Evolutionary conservation across 106 monocot species (phyloP).

Genomic region (Triglochin maritima): DNA sequence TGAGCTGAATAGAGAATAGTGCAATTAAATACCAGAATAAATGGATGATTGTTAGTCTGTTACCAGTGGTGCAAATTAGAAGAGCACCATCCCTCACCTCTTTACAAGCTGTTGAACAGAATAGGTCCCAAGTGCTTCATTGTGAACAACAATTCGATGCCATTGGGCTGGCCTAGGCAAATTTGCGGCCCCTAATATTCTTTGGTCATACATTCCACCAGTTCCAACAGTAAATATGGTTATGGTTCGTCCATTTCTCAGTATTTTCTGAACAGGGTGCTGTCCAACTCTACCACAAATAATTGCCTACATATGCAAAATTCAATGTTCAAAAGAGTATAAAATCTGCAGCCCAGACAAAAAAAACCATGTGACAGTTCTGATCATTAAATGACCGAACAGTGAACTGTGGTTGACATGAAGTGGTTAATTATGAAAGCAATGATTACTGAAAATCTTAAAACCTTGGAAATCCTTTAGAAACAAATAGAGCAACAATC

Average conservation of each 20-base stretch:
- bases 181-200: conserved; percentile 43
- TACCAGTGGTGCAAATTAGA: neutral
- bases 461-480: too few relatives aligned
- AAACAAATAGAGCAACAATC: too few relatives aligned
- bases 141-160: conserved; percentile 86
- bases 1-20: conserved; percentile 36
- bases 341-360: too few relatives aligned
- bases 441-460: too few relatives aligned
- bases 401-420: too few relatives aligned
- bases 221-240: conserved; percentile 97
- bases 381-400: too few relatives aligned
- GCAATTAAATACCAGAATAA: neutral
- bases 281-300: conserved; percentile 93
- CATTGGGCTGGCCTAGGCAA: conserved; percentile 90
- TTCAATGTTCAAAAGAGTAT: neutral
- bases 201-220: conserved; percentile 95
- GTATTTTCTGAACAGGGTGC: conserved; percentile 78
- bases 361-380: too few relatives aligned
- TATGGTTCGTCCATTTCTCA: conserved; percentile 74
- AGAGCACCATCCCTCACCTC: conserved; percentile 29
- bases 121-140: conserved; percentile 71
- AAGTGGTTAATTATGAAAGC: too few relatives aligned
- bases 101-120: conserved; percentile 81
- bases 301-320: conserved; percentile 46
- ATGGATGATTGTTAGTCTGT: neutral